phyloP scores from a whole-genome alignment of 768 basidiomycete species.

The Suillus subaureus region DNA sequence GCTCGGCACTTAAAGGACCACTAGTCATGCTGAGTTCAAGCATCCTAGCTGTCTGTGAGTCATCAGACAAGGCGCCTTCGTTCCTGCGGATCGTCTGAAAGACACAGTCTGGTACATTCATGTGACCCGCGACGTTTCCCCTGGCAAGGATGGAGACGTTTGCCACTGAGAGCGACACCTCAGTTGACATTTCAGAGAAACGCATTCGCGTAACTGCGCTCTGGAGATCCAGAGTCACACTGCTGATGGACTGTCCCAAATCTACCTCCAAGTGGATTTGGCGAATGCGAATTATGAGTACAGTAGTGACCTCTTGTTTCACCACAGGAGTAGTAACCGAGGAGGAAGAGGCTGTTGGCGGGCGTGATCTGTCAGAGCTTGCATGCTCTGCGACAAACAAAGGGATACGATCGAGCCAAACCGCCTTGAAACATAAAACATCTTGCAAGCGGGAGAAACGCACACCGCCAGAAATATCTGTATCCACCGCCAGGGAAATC shows the following conservation, averaged over 20 bases:
- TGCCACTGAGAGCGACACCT: conserved; percentile 67
- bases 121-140: conserved; percentile 71
- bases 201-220: conserved; percentile 67
- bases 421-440: conserved; percentile 92
- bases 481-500: conserved; percentile 80
- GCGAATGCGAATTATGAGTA: conserved; percentile 70
- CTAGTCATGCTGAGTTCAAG: conserved; percentile 76
- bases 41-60: conserved; percentile 49
- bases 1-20: conserved; percentile 61
- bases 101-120: conserved; percentile 66
- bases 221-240: conserved; percentile 63
- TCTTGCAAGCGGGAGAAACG: conserved; percentile 89
- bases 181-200: conserved; percentile 60
- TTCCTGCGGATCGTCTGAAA: conserved; percentile 74
- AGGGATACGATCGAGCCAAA: conserved; percentile 90
- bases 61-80: conserved; percentile 39
- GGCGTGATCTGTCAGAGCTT: conserved; percentile 20
- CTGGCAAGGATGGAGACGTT: conserved; percentile 56
- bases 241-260: conserved; percentile 84
- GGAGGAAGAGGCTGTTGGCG: conserved; percentile 19
- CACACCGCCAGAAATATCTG: conserved; percentile 77
- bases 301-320: conserved; percentile 56
- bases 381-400: conserved; percentile 53
- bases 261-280: conserved; percentile 76
- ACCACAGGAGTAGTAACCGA: conserved; percentile 14